Percentiles rank a stretch among this genome's conserved stretches.
phyloP scores from a whole-genome alignment of 257 asterid genomes.

The Parsonsia alboflavescens region DNA sequence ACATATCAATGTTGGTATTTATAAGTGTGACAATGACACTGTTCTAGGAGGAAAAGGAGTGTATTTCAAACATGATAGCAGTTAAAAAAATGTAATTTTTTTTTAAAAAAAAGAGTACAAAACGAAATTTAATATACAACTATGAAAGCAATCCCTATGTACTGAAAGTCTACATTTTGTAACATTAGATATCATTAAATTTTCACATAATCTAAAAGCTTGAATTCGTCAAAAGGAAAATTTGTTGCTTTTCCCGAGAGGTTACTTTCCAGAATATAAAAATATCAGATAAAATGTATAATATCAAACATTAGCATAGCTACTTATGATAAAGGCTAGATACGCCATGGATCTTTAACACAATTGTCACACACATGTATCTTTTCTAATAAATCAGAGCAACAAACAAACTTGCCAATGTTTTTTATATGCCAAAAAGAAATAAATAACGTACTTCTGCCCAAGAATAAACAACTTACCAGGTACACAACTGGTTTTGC shows the following conservation, averaged over 20 bases:
- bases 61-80: background rate
- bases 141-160: background rate
- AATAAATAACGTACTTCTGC: background rate
- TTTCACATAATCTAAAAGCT: too few species aligned
- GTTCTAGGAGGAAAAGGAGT: background rate
- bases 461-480: slow-evolving; percentile 42
- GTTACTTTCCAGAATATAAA: too few species aligned
- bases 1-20: background rate
- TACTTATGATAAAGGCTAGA: background rate
- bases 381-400: background rate
- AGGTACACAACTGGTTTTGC: slow-evolving; percentile 97
- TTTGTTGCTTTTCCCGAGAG: too few species aligned
- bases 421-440: background rate
- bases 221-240: too few species aligned
- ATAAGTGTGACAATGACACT: background rate
- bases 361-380: background rate
- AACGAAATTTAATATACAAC: background rate
- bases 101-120: too few species aligned
- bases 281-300: background rate
- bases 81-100: background rate
- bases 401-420: background rate
- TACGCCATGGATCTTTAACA: background rate
- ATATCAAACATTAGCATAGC: background rate
- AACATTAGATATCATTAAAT: background rate
- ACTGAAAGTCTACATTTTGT: background rate